A percentile compares a stretch with the other conserved stretches of the same genome.
Evolutionary conservation across 2,329 filamentous ascomycete species (phyloP).

Genomic region (Nigrograna mackinnonii): DNA sequence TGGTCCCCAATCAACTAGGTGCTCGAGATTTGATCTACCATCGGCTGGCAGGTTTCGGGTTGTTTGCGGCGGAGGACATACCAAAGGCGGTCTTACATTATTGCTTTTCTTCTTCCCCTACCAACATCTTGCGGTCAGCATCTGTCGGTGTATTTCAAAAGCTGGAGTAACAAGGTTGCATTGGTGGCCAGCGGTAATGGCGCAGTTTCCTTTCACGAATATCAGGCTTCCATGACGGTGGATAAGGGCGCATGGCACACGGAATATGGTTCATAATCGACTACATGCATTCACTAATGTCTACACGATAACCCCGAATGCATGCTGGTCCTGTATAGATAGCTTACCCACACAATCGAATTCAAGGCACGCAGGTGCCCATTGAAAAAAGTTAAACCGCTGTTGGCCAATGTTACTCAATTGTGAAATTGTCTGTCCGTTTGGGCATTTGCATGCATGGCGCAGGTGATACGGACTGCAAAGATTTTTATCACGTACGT

Average conservation of each 20-base stretch:
- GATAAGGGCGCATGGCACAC: not conserved
- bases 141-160: not conserved
- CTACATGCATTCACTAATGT: slow-evolving; percentile 10
- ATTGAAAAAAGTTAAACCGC: too few relatives aligned
- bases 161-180: not conserved
- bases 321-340: slow-evolving; percentile 9
- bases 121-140: not conserved
- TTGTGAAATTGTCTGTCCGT: too few relatives aligned
- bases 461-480: too few relatives aligned
- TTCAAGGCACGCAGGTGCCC: too few relatives aligned
- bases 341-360: slow-evolving; percentile 1
- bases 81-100: not conserved
- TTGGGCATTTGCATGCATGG: too few relatives aligned
- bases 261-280: slow-evolving; percentile 1
- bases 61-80: not conserved
- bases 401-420: too few relatives aligned
- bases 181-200: not conserved
- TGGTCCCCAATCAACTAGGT: too few relatives aligned
- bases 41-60: not conserved
- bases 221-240: not conserved
- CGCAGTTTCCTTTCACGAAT: not conserved
- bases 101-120: not conserved
- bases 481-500: too few relatives aligned
- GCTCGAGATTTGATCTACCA: too few relatives aligned
- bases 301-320: slow-evolving; percentile 3